Percentiles rank a stretch among this genome's conserved stretches.
phyloP scores from a whole-genome alignment of 768 basidiomycete species.

The Russula ochroleuca region DNA sequence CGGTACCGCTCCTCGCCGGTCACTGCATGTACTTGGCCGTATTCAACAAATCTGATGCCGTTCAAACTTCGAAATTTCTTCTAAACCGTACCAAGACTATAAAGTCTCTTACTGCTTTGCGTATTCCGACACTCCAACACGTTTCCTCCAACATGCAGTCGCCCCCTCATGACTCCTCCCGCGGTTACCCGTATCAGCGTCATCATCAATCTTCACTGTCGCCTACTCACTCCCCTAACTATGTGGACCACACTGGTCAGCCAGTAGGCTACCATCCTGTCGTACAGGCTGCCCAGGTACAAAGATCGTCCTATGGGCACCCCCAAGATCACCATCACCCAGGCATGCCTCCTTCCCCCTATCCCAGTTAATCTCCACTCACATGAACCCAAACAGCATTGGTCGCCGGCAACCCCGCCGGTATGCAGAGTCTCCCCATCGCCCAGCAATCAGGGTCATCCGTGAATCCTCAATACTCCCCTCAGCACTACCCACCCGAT shows the following conservation, averaged over 20 bases:
- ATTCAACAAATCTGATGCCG: slow-evolving; percentile 26
- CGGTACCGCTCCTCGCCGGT: slow-evolving; percentile 21
- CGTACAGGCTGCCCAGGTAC: slow-evolving; percentile 9
- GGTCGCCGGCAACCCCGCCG: slow-evolving; percentile 1
- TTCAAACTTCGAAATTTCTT: slow-evolving; percentile 19
- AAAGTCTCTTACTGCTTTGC: slow-evolving; percentile 16
- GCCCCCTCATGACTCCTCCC: slow-evolving; percentile 19
- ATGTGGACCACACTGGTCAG: slow-evolving; percentile 12
- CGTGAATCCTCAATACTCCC: slow-evolving; percentile 12
- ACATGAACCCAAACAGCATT: slow-evolving; percentile 1
- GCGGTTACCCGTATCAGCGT: slow-evolving; percentile 21
- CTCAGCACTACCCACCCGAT: slow-evolving; percentile 18
- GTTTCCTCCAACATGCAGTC: slow-evolving; percentile 22
- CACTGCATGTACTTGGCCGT: slow-evolving; percentile 16
- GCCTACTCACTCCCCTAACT: slow-evolving; percentile 13
- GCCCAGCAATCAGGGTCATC: slow-evolving; percentile 22
- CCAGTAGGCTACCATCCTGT: slow-evolving; percentile 4
- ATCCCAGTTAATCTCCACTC: slow-evolving; percentile 2
- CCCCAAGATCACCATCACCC: slow-evolving; percentile 13
- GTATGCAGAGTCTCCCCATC: slow-evolving; percentile 8
- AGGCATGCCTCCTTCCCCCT: slow-evolving; percentile 1
- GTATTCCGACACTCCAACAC: slow-evolving; percentile 14
- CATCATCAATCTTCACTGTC: slow-evolving; percentile 11
- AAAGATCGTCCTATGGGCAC: slow-evolving; percentile 17
- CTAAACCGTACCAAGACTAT: slow-evolving; percentile 15